phyloP scores from a whole-genome alignment of 345 rosid species.

The Physaria fendleri region DNA sequence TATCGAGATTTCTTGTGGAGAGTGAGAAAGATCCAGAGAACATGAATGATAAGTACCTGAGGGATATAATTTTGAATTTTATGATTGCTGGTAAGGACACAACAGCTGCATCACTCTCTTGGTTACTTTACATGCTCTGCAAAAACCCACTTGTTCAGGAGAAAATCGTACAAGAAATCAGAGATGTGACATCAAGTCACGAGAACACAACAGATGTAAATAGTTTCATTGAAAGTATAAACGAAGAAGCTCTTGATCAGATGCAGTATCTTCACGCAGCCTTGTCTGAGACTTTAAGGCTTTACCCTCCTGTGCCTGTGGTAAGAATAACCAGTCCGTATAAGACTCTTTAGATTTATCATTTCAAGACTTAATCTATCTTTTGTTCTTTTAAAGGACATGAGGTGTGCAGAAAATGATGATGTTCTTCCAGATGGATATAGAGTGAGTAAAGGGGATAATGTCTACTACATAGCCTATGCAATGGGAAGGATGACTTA shows the following conservation, averaged over 20 bases:
- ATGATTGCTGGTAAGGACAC: slow-evolving; percentile 77
- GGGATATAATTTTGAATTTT: slow-evolving; percentile 62
- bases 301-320: slow-evolving; percentile 60
- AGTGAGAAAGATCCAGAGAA: slow-evolving; percentile 50
- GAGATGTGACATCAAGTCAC: slow-evolving; percentile 28
- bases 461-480: slow-evolving; percentile 46
- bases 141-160: slow-evolving; percentile 64
- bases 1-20: slow-evolving; percentile 55
- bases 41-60: slow-evolving; percentile 55
- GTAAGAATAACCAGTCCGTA: slow-evolving; percentile 24
- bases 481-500: slow-evolving; percentile 77
- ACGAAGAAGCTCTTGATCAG: slow-evolving; percentile 38
- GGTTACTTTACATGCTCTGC: slow-evolving; percentile 78
- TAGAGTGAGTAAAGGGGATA: slow-evolving; percentile 58
- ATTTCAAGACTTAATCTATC: neutral
- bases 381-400: slow-evolving; percentile 37
- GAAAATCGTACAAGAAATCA: slow-evolving; percentile 52
- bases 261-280: slow-evolving; percentile 84
- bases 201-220: slow-evolving; percentile 21
- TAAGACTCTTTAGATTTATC: neutral
- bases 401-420: slow-evolving; percentile 49
- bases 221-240: slow-evolving; percentile 37
- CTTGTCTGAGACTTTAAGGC: slow-evolving; percentile 67
- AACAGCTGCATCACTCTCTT: slow-evolving; percentile 48
- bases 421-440: slow-evolving; percentile 68